These are phyloP conservation scores for Fomes fomentarius DNA, from an alignment of 1,284 basidiomycete species.

Conservation along the genomic window DNA sequence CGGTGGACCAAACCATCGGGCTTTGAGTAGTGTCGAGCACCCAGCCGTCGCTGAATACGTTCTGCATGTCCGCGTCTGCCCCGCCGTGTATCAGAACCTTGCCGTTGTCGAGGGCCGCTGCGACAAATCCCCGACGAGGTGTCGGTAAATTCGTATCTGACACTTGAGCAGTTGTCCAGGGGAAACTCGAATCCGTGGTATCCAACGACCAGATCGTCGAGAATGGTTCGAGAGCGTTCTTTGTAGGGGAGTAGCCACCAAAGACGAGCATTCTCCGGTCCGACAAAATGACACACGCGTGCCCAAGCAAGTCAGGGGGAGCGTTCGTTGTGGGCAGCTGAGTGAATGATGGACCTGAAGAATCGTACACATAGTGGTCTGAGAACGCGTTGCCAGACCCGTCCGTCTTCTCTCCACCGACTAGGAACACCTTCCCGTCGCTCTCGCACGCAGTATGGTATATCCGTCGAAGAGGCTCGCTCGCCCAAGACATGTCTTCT, in stretches of 20 bases:
- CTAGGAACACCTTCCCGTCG: constrained; percentile 57
- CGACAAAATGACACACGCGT: constrained; percentile 65
- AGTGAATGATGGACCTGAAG: constrained; percentile 53
- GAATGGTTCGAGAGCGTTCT: constrained; percentile 54
- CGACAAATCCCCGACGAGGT: constrained; percentile 72
- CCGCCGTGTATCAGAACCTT: constrained; percentile 80
- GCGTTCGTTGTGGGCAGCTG: constrained; percentile 55
- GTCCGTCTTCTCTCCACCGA: constrained; percentile 79
- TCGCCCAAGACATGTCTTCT: constrained; percentile 58
- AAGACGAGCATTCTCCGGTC: constrained; percentile 76
- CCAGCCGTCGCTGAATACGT: constrained; percentile 73
- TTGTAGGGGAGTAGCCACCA: constrained; percentile 67
- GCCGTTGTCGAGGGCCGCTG: constrained; percentile 53
- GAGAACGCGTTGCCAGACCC: constrained; percentile 67
- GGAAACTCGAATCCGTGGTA: constrained; percentile 47
- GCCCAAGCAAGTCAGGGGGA: constrained; percentile 73
- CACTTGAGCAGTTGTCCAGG: constrained; percentile 56
- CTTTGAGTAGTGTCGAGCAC: constrained; percentile 62
- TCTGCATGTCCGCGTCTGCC: constrained; percentile 58
- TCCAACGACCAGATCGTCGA: constrained; percentile 67
- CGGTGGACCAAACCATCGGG: constrained; percentile 59
- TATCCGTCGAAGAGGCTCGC: constrained; percentile 73
- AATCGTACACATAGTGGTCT: constrained; percentile 69
- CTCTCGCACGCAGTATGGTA: constrained; percentile 65
- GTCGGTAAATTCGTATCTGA: constrained; percentile 48